Evolutionary conservation across 2,329 filamentous ascomycete species (phyloP).

Genomic region (Graphilbum fragrans): DNA sequence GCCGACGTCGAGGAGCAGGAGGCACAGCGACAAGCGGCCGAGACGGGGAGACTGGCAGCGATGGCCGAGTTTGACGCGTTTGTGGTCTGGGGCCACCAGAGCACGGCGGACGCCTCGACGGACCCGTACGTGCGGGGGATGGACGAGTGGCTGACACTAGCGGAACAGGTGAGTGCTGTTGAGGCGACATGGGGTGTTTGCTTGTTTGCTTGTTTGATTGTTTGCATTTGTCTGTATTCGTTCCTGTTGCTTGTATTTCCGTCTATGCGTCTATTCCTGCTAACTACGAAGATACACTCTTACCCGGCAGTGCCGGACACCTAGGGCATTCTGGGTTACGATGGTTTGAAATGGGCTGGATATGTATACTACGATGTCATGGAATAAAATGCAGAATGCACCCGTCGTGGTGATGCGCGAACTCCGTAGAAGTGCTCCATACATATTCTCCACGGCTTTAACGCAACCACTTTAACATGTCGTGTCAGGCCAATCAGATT

Average conservation of each 20-base stretch:
- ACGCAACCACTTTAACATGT: slow-evolving; percentile 13
- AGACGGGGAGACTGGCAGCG: slow-evolving; percentile 46
- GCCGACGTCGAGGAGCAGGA: slow-evolving; percentile 28
- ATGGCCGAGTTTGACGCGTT: slow-evolving; percentile 61
- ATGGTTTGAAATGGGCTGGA: too few relatives aligned
- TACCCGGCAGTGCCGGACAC: neutral
- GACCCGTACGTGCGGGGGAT: slow-evolving; percentile 66
- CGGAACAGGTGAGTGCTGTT: slow-evolving; percentile 27
- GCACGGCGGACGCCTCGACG: slow-evolving; percentile 41
- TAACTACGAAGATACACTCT: slow-evolving; percentile 1
- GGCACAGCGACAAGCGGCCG: slow-evolving; percentile 16
- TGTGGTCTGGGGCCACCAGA: slow-evolving; percentile 76
- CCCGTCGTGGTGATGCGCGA: too few relatives aligned
- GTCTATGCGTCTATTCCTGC: neutral
- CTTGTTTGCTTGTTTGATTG: neutral
- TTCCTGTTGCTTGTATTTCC: neutral
- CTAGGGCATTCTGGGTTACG: too few relatives aligned
- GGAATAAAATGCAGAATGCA: too few relatives aligned
- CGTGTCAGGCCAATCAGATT: slow-evolving; percentile 8
- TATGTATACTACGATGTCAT: too few relatives aligned
- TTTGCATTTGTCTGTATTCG: neutral
- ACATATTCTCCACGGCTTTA: too few relatives aligned
- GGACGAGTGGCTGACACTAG: slow-evolving; percentile 68
- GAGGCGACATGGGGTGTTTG: neutral
- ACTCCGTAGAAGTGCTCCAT: too few relatives aligned